A percentile compares a stretch with the other conserved stretches of the same genome.
These are phyloP conservation scores for Sphagnum contortum DNA, from an alignment of 225 moss, liverwort and hornwort genomes.

Conservation along the genomic window DNA sequence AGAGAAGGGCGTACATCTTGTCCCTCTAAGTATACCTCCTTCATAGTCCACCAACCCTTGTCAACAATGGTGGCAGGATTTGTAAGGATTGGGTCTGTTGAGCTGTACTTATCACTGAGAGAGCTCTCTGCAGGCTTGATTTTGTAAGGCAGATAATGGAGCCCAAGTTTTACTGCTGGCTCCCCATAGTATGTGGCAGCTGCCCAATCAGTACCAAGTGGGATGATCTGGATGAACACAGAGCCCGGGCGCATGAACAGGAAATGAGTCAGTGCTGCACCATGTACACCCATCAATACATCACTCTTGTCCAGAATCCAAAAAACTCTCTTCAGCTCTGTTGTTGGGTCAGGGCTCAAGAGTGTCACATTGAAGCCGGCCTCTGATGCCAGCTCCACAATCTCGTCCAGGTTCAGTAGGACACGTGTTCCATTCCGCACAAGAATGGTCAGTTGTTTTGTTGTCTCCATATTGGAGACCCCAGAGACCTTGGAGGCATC, in stretches of 20 bases:
- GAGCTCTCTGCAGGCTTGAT: slow-evolving; percentile 57
- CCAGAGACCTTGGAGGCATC: not conserved
- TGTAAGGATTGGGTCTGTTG: slow-evolving; percentile 51
- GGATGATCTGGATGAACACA: slow-evolving; percentile 78
- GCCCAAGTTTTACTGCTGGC: slow-evolving; percentile 60
- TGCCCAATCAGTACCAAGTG: slow-evolving; percentile 85
- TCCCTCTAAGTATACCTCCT: slow-evolving; percentile 56
- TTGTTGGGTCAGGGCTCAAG: slow-evolving; percentile 38
- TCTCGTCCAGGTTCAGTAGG: slow-evolving; percentile 48
- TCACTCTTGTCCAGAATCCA: slow-evolving; percentile 58
- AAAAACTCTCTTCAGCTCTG: slow-evolving; percentile 63
- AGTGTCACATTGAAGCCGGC: slow-evolving; percentile 53
- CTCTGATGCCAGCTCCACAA: slow-evolving; percentile 25
- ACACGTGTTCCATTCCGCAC: slow-evolving; percentile 42
- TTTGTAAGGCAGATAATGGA: slow-evolving; percentile 65
- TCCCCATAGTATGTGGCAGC: slow-evolving; percentile 68
- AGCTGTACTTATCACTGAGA: slow-evolving; percentile 38
- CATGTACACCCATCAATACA: slow-evolving; percentile 86
- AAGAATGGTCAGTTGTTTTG: slow-evolving; percentile 47
- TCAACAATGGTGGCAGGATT: slow-evolving; percentile 44
- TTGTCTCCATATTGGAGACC: slow-evolving; percentile 5
- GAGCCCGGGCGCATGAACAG: slow-evolving; percentile 79
- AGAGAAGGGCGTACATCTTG: slow-evolving; percentile 54
- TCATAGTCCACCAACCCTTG: slow-evolving; percentile 65
- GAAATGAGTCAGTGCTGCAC: slow-evolving; percentile 90